A percentile compares a stretch with the other conserved stretches of the same genome.
Conservation (phyloP, 352 stramenopile species). For the Globisporangium okanoganense region DNA sequence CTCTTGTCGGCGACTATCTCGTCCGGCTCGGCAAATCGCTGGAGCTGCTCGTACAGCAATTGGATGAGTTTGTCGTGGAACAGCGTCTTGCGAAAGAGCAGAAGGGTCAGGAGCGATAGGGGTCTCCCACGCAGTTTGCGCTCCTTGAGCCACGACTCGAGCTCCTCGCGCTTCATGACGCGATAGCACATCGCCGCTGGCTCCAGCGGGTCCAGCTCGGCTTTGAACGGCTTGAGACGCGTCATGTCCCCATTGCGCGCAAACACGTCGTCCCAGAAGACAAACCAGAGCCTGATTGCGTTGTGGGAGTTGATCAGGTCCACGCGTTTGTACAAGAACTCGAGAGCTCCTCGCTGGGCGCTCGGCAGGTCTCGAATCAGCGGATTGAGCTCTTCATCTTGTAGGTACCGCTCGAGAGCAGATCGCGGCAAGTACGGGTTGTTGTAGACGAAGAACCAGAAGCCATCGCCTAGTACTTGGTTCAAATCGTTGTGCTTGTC, state of each 20-base stretch:
- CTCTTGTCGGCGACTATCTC: neutral
- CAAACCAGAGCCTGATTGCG: conserved; percentile 33
- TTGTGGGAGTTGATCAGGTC: conserved; percentile 29
- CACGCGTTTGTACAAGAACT: conserved; percentile 33
- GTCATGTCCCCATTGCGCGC: conserved; percentile 13
- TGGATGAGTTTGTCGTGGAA: conserved; percentile 12
- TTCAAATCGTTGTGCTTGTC: conserved; percentile 21
- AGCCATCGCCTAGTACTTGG: conserved; percentile 29
- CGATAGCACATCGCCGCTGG: conserved; percentile 9
- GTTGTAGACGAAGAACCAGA: conserved; percentile 53
- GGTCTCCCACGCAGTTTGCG: conserved; percentile 1
- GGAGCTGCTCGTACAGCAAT: conserved; percentile 4
- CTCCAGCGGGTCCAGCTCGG: conserved; percentile 10
- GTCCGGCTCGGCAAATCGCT: neutral
- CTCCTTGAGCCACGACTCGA: conserved; percentile 7
- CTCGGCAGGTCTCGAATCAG: conserved; percentile 16
- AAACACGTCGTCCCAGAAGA: conserved; percentile 18
- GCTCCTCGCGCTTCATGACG: conserved; percentile 8
- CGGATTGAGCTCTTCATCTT: conserved; percentile 21
- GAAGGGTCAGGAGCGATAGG: neutral
- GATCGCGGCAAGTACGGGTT: conserved; percentile 21
- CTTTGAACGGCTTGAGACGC: neutral
- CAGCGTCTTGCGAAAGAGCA: neutral
- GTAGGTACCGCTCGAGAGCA: conserved; percentile 27
- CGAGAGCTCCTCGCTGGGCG: conserved; percentile 19